Evolutionary conservation across 2,329 filamentous ascomycete genomes (phyloP), one percentile per base, ranked within the genome.

Genomic region (Metarhizium brunneum): DNA sequence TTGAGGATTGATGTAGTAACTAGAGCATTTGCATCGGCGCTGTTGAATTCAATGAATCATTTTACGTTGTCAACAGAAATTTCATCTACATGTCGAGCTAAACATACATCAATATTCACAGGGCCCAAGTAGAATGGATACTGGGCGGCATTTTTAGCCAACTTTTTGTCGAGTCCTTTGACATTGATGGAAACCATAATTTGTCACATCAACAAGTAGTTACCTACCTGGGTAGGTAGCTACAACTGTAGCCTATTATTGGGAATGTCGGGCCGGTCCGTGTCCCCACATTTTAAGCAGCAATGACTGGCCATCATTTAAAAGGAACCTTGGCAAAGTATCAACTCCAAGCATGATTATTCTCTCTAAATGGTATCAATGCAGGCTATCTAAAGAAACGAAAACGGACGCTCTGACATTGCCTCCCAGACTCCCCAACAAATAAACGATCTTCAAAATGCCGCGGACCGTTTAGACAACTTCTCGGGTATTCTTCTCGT

Each of bases 401-500:
- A 11, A 35, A 11, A 35, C 32, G 6, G 32, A 35, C 7, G 6
- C 13, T 13, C 6, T 42, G 40, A 42, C 40, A 16, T 6, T 6
- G 43, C 18, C n/a, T n/a, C 25, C 25, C n/a, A 42, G n/a, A 42
- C 10, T 18, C 7, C 43, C 43, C 43, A 25, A 25, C 3, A 25
- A 25, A 25, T 25, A 25, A 13, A 47, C 18, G 6, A 6, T 5
- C 10, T 0, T 25, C 18, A 47, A 16, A 25, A 47, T 54, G 7
- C 11, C 35, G 49, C 40, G 14, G 13, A 5, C 18, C 10, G 32
- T 5, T 58, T 30, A 58, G 35, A 52, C 53, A 32, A 48, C 47
- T 30, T 20, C 52, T 8, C 32, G 53, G 7, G 18, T 32, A 10
- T 50, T 50, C 65, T 71, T 71, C 60, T 71, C 69, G 5, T 63